phyloP scores from a whole-genome alignment of 2,329 filamentous ascomycete species.

The Penicillium sp. region DNA sequence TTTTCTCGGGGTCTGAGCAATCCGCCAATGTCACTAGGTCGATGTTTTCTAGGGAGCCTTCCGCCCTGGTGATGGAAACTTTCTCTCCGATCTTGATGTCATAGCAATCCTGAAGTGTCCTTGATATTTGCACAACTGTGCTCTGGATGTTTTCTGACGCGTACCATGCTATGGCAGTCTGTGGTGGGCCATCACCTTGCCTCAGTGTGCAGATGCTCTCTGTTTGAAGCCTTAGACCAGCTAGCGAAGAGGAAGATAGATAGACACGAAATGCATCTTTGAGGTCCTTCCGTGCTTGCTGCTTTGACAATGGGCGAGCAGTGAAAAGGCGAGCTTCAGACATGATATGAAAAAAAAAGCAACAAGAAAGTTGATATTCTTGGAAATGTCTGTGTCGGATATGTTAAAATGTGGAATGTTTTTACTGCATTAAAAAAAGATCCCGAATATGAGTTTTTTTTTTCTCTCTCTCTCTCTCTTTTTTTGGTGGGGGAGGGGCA shows the following conservation, averaged over 20 bases:
- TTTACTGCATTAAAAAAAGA: not conserved
- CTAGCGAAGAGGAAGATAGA: conserved; percentile 56
- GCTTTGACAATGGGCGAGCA: conserved; percentile 54
- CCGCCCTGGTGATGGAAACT: conserved; percentile 59
- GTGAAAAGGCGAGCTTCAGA: conserved; percentile 47
- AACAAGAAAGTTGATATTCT: not conserved
- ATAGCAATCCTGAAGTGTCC: conserved; percentile 69
- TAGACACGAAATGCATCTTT: conserved; percentile 61
- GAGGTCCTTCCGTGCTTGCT: conserved; percentile 47
- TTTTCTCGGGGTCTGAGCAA: conserved; percentile 46
- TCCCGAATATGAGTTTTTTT: not conserved
- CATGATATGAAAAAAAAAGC: conserved; percentile 32
- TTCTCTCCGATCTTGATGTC: conserved; percentile 70
- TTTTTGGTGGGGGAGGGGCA: conserved; percentile 7
- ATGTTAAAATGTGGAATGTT: not conserved
- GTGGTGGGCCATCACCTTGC: conserved; percentile 40
- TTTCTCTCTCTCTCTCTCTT: not conserved
- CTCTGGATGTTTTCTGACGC: conserved; percentile 62
- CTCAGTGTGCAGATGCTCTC: conserved; percentile 55
- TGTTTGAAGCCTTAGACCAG: conserved; percentile 54
- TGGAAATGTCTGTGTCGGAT: not conserved
- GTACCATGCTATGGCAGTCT: conserved; percentile 62
- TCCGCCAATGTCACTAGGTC: conserved; percentile 62
- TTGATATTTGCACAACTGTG: conserved; percentile 69
- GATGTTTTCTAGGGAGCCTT: conserved; percentile 53